Evolutionary conservation across 306 rosid species (phyloP).

Genomic region (Acmispon strigosus): DNA sequence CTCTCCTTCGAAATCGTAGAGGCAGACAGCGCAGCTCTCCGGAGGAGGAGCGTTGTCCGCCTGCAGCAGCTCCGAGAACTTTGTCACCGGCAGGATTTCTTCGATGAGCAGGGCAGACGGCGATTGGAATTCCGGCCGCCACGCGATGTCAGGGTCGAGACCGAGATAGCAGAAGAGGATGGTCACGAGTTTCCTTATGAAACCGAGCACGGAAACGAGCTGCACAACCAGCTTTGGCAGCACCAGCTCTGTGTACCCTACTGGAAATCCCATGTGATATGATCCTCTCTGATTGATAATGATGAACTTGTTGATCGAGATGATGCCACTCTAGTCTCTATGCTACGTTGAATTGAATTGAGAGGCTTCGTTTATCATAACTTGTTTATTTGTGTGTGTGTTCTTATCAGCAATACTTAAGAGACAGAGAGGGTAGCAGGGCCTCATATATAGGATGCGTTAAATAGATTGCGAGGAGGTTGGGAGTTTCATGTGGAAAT

Average conservation of each 20-base stretch:
- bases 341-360: too few relatives aligned
- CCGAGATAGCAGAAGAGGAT: slow-evolving; percentile 40
- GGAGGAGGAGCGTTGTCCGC: slow-evolving; percentile 27
- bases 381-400: too few relatives aligned
- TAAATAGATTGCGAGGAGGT: slow-evolving; percentile 21
- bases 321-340: too few relatives aligned
- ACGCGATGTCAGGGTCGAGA: slow-evolving; percentile 49
- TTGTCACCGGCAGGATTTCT: slow-evolving; percentile 55
- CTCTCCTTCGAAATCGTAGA: slow-evolving; percentile 60
- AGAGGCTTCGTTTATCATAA: neutral
- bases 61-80: slow-evolving; percentile 41
- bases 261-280: slow-evolving; percentile 66
- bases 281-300: too few relatives aligned
- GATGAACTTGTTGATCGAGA: too few relatives aligned
- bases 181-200: slow-evolving; percentile 48
- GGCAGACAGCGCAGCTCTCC: slow-evolving; percentile 74
- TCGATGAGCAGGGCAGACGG: slow-evolving; percentile 44
- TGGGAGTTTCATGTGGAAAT: neutral
- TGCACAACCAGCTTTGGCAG: slow-evolving; percentile 62
- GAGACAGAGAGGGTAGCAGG: neutral
- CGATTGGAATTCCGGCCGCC: slow-evolving; percentile 46
- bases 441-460: neutral
- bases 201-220: slow-evolving; percentile 40
- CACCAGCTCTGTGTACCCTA: slow-evolving; percentile 55
- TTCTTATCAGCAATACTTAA: neutral